phyloP scores from a whole-genome alignment of 202 grass and related monocot species.

The Dendrocalamus latiflorus region DNA sequence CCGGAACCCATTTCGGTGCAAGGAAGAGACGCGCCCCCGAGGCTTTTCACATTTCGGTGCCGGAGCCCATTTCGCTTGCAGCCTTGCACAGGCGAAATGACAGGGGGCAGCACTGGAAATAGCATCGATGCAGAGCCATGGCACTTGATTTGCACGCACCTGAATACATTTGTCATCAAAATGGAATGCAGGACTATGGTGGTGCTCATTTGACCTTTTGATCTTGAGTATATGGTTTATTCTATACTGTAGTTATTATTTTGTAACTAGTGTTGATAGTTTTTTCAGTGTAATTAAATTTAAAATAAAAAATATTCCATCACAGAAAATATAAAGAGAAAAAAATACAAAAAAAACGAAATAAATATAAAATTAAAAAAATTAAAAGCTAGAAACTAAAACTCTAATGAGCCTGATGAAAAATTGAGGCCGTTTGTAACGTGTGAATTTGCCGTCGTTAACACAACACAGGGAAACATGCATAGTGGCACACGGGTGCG shows the following conservation, averaged over 20 bases:
- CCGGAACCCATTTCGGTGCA: neutral
- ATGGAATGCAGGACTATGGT: neutral
- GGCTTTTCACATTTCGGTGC: neutral
- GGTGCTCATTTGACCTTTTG: too few species aligned
- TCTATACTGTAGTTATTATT: too few species aligned
- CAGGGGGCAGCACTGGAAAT: neutral
- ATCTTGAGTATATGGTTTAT: too few species aligned
- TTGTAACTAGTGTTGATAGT: too few species aligned
- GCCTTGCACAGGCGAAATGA: neutral
- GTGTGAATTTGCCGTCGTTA: neutral
- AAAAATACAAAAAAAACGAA: too few species aligned
- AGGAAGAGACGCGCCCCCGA: neutral
- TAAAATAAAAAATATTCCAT: too few species aligned
- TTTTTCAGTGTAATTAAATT: too few species aligned
- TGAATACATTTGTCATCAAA: neutral
- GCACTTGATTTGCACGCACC: neutral
- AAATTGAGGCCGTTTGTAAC: neutral
- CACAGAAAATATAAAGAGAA: too few species aligned
- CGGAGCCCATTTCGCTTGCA: neutral
- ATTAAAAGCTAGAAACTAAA: too few species aligned
- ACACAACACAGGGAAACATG: neutral
- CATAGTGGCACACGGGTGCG: neutral
- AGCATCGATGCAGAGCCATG: neutral
- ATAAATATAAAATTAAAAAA: too few species aligned
- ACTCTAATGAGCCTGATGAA: too few species aligned